phyloP scores from a whole-genome alignment of 306 rosid genomes.

The Trifolium repens region DNA sequence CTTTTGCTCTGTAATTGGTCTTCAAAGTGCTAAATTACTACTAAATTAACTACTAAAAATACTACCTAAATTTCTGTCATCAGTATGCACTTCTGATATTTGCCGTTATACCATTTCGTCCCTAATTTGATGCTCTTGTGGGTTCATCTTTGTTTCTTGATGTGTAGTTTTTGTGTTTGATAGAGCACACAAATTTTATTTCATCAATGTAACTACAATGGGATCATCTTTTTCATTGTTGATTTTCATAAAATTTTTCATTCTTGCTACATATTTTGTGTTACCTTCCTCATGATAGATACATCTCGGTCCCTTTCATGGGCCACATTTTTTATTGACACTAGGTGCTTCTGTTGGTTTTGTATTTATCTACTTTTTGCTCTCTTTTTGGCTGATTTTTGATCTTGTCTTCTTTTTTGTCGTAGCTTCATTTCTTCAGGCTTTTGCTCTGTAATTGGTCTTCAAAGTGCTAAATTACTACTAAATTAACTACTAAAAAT shows the following conservation, averaged over 20 bases:
- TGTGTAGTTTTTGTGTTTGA: slow-evolving; percentile 10
- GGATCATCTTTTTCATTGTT: background rate
- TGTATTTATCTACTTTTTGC: no score
- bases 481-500: no score
- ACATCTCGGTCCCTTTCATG: background rate
- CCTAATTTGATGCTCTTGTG: slow-evolving; percentile 18
- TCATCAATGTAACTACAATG: background rate
- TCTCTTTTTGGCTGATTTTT: no score
- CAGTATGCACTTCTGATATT: slow-evolving; percentile 52
- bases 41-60: no score
- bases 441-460: no score
- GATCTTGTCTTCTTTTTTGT: no score
- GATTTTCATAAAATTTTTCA: background rate
- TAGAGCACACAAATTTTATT: background rate
- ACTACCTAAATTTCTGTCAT: no score
- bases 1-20: no score
- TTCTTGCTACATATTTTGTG: background rate
- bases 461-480: no score
- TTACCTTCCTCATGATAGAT: background rate
- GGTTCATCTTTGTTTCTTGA: background rate
- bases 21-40: no score
- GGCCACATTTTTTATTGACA: background rate
- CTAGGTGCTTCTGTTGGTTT: background rate
- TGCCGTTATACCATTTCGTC: slow-evolving; percentile 1
- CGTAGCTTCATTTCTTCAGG: no score